Conservation (phyloP, 2,329 filamentous ascomycete species). For the Botrytis byssoidea region DNA sequence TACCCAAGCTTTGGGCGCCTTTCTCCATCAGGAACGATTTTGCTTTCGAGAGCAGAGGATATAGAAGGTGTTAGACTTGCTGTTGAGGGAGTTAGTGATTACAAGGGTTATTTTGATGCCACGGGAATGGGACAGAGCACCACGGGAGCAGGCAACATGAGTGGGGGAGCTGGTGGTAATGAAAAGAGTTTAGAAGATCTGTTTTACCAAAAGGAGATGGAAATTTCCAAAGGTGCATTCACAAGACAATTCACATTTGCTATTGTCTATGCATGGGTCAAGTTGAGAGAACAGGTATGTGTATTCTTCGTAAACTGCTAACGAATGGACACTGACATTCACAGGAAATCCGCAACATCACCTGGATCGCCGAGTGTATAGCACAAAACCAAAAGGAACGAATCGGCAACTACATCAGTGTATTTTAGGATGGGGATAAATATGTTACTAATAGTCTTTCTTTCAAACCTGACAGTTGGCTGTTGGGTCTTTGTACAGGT, state of each 20-base stretch:
- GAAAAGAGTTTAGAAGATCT: slow-evolving; percentile 92
- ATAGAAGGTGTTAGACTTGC: slow-evolving; percentile 90
- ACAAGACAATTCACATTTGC: slow-evolving; percentile 94
- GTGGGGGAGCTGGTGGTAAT: slow-evolving; percentile 73
- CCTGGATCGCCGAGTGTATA: slow-evolving; percentile 99
- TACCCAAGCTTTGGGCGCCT: slow-evolving; percentile 90
- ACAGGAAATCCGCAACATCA: slow-evolving; percentile 98
- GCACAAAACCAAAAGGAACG: slow-evolving; percentile 99
- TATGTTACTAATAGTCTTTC: slow-evolving; percentile 26
- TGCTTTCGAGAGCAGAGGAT: slow-evolving; percentile 93
- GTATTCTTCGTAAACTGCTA: neutral
- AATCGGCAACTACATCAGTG: slow-evolving; percentile 98
- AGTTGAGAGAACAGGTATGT: slow-evolving; percentile 90
- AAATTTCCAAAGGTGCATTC: slow-evolving; percentile 91
- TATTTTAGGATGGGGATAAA: slow-evolving; percentile 61
- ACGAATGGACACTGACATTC: slow-evolving; percentile 37
- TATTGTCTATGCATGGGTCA: slow-evolving; percentile 97
- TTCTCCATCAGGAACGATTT: slow-evolving; percentile 90
- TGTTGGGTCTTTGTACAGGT: slow-evolving; percentile 31
- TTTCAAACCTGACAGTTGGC: slow-evolving; percentile 21
- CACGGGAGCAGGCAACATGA: slow-evolving; percentile 77
- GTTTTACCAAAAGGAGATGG: slow-evolving; percentile 99
- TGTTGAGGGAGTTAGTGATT: slow-evolving; percentile 89
- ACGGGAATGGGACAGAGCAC: slow-evolving; percentile 76
- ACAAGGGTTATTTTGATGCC: slow-evolving; percentile 94